These are phyloP conservation scores for Pleoardoris graminearum DNA, from an alignment of 2,329 filamentous ascomycete species.

Conservation along the genomic window DNA sequence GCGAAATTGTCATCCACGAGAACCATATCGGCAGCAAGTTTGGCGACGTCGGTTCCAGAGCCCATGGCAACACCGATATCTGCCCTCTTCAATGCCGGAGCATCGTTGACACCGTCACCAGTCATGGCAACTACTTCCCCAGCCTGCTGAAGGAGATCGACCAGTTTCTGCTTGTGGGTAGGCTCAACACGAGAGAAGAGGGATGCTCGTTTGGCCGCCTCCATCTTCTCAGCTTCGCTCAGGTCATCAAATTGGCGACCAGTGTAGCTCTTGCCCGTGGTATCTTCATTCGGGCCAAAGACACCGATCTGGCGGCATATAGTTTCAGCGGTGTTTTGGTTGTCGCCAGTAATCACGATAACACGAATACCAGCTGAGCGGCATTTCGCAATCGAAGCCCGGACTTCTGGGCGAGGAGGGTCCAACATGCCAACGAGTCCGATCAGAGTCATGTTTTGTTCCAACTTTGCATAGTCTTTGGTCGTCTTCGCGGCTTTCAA, in stretches of 20 bases:
- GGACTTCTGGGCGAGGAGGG: constrained; percentile 90
- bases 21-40: constrained; percentile 97
- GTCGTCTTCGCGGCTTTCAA: constrained; percentile 77
- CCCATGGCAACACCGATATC: constrained; percentile 99
- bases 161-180: constrained; percentile 93
- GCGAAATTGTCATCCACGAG: constrained; percentile 98
- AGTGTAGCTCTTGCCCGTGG: constrained; percentile 91
- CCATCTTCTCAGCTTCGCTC: constrained; percentile 74
- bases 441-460: constrained; percentile 92
- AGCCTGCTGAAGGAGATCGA: constrained; percentile 90
- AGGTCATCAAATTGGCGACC: constrained; percentile 92
- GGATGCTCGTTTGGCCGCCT: constrained; percentile 81
- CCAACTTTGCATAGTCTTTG: constrained; percentile 79
- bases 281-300: constrained; percentile 78
- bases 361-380: constrained; percentile 92
- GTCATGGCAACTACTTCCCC: constrained; percentile 99
- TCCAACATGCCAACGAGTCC: constrained; percentile 96
- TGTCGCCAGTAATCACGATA: constrained; percentile 97
- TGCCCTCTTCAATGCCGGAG: constrained; percentile 95
- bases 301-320: constrained; percentile 98
- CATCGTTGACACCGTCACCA: constrained; percentile 97
- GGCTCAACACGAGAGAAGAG: constrained; percentile 97
- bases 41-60: constrained; percentile 94
- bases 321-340: constrained; percentile 94
- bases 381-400: constrained; percentile 83